Evolutionary conservation across 2,329 filamentous ascomycete genomes (phyloP).

Genomic region (Metarhizium brunneum): DNA sequence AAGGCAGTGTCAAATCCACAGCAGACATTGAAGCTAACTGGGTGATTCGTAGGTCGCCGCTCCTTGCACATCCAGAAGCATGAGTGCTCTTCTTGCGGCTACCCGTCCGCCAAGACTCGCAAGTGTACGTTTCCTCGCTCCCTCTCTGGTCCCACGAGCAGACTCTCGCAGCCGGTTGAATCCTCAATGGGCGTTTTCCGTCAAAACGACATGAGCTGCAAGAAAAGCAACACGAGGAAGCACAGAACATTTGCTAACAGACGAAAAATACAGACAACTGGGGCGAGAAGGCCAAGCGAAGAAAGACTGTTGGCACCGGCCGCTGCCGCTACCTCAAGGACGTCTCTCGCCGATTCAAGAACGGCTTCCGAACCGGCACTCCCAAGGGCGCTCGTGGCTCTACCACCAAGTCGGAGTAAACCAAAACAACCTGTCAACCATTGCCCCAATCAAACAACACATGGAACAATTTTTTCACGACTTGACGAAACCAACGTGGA

Average conservation of each 20-base stretch:
- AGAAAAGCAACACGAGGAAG: background rate
- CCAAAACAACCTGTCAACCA: background rate
- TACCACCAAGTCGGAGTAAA: slow-evolving; percentile 13
- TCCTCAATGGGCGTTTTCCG: too few relatives aligned
- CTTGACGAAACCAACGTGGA: background rate
- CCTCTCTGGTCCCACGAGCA: background rate
- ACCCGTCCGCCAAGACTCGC: slow-evolving; percentile 92
- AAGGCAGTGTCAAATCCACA: too few relatives aligned
- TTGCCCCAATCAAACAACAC: background rate
- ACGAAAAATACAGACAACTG: slow-evolving; percentile 70
- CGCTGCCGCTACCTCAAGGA: slow-evolving; percentile 92
- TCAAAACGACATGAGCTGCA: too few relatives aligned
- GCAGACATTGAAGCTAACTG: slow-evolving; percentile 5
- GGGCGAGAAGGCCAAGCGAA: slow-evolving; percentile 99
- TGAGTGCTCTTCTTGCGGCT: slow-evolving; percentile 91
- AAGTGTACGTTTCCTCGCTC: slow-evolving; percentile 70
- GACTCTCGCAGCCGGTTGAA: too few relatives aligned
- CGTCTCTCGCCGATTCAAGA: slow-evolving; percentile 87
- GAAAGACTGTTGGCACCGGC: slow-evolving; percentile 97
- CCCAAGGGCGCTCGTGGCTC: slow-evolving; percentile 65
- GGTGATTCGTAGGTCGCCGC: slow-evolving; percentile 61
- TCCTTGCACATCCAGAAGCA: slow-evolving; percentile 99
- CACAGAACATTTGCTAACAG: slow-evolving; percentile 1
- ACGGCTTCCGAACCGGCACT: slow-evolving; percentile 88
- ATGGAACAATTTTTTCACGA: background rate